Evolutionary conservation across 352 stramenopile species (phyloP).

Genomic region (Phytophthora palmivora): DNA sequence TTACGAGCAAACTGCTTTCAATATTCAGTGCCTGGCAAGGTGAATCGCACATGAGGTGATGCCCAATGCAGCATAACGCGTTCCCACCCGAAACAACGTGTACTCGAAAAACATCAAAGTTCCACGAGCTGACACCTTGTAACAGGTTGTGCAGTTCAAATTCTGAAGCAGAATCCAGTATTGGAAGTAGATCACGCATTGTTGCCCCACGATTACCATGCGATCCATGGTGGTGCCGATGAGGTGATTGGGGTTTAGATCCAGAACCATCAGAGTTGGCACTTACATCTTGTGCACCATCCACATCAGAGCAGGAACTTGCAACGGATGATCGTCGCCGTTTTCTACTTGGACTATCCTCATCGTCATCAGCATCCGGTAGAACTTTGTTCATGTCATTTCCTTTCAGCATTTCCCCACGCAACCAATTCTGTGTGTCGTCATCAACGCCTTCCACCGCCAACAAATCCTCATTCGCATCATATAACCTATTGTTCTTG

Average conservation of each 20-base stretch:
- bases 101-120: slow-evolving; percentile 84
- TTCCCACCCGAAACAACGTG: slow-evolving; percentile 74
- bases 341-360: slow-evolving; percentile 18
- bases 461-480: slow-evolving; percentile 77
- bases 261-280: slow-evolving; percentile 15
- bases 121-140: slow-evolving; percentile 58
- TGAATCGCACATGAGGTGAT: slow-evolving; percentile 76
- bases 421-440: slow-evolving; percentile 88
- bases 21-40: slow-evolving; percentile 69
- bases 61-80: slow-evolving; percentile 77
- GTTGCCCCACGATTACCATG: slow-evolving; percentile 48
- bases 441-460: slow-evolving; percentile 74
- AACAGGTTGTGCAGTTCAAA: slow-evolving; percentile 80
- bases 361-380: slow-evolving; percentile 47
- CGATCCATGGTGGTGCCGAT: slow-evolving; percentile 25
- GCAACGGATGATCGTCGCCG: slow-evolving; percentile 28
- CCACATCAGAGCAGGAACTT: slow-evolving; percentile 30
- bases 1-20: slow-evolving; percentile 65
- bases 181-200: slow-evolving; percentile 71
- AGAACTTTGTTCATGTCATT: slow-evolving; percentile 78
- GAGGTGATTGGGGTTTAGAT: slow-evolving; percentile 9
- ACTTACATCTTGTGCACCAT: slow-evolving; percentile 12
- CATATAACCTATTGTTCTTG: slow-evolving; percentile 88
- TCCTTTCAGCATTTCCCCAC: slow-evolving; percentile 73
- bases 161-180: slow-evolving; percentile 63